Evolutionary conservation across 73 alveolate species (phyloP), one percentile per base, ranked within the genome.

Genomic region (Paramecium octaurelia): DNA sequence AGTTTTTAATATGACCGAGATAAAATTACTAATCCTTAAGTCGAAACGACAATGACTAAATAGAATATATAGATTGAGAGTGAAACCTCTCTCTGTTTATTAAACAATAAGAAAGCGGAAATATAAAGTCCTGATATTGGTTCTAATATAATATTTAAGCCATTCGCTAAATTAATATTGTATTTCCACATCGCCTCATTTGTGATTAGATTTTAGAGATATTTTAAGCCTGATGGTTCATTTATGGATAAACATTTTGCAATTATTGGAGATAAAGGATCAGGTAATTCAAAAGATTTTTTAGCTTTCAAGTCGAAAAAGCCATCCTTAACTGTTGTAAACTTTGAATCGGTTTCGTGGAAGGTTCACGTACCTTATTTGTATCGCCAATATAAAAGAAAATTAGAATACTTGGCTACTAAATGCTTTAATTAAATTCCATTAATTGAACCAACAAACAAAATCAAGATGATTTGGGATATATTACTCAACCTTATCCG

Each of bases 381-480:
- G 46, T 35, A 35, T 23, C 38, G 88, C 3, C 46, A 75, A 42
- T 35, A 34, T 21, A 29, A 75, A 29, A 75, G 59, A 75, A 21
- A 35, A 35, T 42, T 75, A 20, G 38, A 38, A 38, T 38, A 6
- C 14, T 23, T 21, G 20, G 91, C 91, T 23, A 35, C 9, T 38
- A 44, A 46, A 80, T 42, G 46, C 75, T 80, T 80, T 80, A 46
- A 80, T 44, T 24, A 80, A 80, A 40, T 80, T 80, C 91, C 91
- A 4, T 24, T 80, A 21, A 40, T 80, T 6, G 91, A 80, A 8
- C 91, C 91, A 18, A 80, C 34, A 14, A 42, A 80, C 34, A 80
- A 80, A 80, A 23, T 80, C 7, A 80, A 80, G 24, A 24, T 80
- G 43, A 43, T 80, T 8, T 80, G 91, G 91, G 91, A 80, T 80